These are phyloP conservation scores for Globisporangium emineosum DNA, from an alignment of 352 stramenopile genomes.

Conservation along the genomic window DNA sequence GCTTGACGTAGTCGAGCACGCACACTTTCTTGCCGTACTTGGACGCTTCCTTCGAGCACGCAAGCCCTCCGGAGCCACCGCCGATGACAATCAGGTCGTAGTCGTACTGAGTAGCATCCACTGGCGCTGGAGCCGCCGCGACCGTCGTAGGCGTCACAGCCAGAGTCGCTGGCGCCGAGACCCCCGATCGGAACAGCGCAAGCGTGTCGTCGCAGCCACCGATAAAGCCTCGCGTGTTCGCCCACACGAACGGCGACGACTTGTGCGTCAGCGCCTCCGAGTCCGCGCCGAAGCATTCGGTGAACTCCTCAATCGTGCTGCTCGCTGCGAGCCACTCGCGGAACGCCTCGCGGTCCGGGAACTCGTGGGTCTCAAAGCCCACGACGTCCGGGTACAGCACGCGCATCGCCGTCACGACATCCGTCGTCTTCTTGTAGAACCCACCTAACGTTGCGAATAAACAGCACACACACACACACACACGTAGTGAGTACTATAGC, in stretches of 20 bases:
- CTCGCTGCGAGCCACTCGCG: constrained; percentile 47
- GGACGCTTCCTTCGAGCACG: constrained; percentile 94
- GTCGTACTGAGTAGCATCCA: constrained; percentile 51
- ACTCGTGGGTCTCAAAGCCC: constrained; percentile 39
- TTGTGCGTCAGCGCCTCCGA: constrained; percentile 46
- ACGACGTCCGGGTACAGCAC: constrained; percentile 57
- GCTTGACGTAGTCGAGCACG: constrained; percentile 95
- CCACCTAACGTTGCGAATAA: constrained; percentile 21
- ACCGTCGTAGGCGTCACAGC: not conserved
- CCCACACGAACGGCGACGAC: constrained; percentile 80
- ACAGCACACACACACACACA: not conserved
- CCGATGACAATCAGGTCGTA: constrained; percentile 85
- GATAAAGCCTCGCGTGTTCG: constrained; percentile 51
- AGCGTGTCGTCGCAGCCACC: constrained; percentile 70
- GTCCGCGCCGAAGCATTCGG: constrained; percentile 30
- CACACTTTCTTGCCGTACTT: constrained; percentile 93
- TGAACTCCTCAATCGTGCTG: constrained; percentile 28
- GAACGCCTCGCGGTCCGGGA: constrained; percentile 57
- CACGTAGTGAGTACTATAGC: not conserved
- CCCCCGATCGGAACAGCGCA: constrained; percentile 49
- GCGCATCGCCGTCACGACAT: constrained; percentile 64
- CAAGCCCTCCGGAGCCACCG: constrained; percentile 87
- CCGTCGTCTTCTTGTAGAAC: constrained; percentile 55
- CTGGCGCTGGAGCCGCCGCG: not conserved
- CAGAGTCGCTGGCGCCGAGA: constrained; percentile 20